Percentiles rank a stretch among this genome's conserved stretches.
Evolutionary conservation across 805 yeast genomes (phyloP).

Genomic region (Wickerhamomyces canadensis): DNA sequence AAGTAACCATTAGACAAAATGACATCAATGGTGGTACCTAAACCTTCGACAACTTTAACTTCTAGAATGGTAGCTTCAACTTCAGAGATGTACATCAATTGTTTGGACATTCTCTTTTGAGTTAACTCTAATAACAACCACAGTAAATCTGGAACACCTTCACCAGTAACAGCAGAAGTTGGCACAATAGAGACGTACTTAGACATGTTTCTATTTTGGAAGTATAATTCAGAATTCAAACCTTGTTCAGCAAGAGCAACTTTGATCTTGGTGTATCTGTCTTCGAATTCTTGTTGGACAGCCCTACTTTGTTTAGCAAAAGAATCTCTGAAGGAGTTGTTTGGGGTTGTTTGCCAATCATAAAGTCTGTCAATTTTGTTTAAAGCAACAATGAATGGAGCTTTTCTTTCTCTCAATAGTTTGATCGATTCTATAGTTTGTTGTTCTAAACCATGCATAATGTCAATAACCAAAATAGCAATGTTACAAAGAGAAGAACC

Average conservation of each 20-base stretch:
- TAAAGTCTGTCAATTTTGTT: constrained; percentile 97
- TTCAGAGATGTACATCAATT: constrained; percentile 89
- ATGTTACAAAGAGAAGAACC: constrained; percentile 99
- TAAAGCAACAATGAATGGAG: constrained; percentile 95
- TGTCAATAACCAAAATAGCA: constrained; percentile 96
- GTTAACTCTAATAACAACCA: constrained; percentile 94
- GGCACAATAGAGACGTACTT: constrained; percentile 96
- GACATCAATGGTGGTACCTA: constrained; percentile 98
- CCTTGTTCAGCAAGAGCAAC: constrained; percentile 96
- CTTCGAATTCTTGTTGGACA: constrained; percentile 89
- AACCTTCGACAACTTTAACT: constrained; percentile 97
- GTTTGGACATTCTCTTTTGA: constrained; percentile 98
- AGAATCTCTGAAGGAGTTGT: constrained; percentile 95
- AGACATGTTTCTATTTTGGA: constrained; percentile 89
- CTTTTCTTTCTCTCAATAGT: constrained; percentile 91
- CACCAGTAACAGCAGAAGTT: constrained; percentile 98
- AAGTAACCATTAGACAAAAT: constrained; percentile 94
- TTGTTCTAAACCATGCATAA: constrained; percentile 98
- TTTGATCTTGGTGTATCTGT: constrained; percentile 77
- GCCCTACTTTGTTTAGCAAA: constrained; percentile 74
- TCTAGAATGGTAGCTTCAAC: constrained; percentile 95
- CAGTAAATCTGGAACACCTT: constrained; percentile 98
- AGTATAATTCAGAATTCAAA: constrained; percentile 93
- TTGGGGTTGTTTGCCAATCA: constrained; percentile 88
- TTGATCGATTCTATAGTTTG: constrained; percentile 94